These are phyloP conservation scores for Crucibulum laeve DNA, from an alignment of 768 basidiomycete genomes.

Conservation along the genomic window DNA sequence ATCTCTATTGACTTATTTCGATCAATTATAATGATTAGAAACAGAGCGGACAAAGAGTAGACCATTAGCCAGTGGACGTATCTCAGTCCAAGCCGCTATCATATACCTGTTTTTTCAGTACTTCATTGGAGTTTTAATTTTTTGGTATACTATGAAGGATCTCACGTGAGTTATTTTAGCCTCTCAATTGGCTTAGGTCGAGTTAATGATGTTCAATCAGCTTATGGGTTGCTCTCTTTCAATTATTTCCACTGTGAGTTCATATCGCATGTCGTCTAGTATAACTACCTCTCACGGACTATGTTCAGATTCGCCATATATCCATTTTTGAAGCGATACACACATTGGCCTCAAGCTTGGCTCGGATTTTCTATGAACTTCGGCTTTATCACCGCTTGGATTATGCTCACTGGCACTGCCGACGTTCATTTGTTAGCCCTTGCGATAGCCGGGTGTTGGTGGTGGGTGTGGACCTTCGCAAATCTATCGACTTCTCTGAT, in stretches of 20 bases:
- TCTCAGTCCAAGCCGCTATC: constrained; percentile 27
- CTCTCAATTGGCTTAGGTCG: constrained; percentile 6
- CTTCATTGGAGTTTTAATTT: constrained; percentile 22
- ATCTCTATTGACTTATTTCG: neutral
- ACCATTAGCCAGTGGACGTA: constrained; percentile 33
- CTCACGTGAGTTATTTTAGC: constrained; percentile 13
- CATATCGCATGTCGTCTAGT: neutral
- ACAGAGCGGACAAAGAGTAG: constrained; percentile 35
- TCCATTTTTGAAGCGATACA: constrained; percentile 52
- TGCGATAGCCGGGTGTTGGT: constrained; percentile 42
- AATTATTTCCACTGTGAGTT: constrained; percentile 29
- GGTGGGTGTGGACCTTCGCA: constrained; percentile 22
- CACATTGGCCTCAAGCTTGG: constrained; percentile 62
- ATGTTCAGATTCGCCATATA: constrained; percentile 36
- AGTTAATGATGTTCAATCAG: constrained; percentile 13
- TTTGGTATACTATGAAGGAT: constrained; percentile 17
- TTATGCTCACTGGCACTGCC: constrained; percentile 28
- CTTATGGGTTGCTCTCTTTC: constrained; percentile 30
- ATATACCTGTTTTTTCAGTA: constrained; percentile 29
- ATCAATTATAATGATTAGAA: neutral
- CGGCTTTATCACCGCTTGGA: constrained; percentile 46
- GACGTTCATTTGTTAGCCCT: constrained; percentile 25
- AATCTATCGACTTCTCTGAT: neutral
- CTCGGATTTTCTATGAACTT: constrained; percentile 58
- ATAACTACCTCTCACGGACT: neutral